Conservation (phyloP, 2,329 filamentous ascomycete genomes). For the Tolypocladium capitatum region DNA sequence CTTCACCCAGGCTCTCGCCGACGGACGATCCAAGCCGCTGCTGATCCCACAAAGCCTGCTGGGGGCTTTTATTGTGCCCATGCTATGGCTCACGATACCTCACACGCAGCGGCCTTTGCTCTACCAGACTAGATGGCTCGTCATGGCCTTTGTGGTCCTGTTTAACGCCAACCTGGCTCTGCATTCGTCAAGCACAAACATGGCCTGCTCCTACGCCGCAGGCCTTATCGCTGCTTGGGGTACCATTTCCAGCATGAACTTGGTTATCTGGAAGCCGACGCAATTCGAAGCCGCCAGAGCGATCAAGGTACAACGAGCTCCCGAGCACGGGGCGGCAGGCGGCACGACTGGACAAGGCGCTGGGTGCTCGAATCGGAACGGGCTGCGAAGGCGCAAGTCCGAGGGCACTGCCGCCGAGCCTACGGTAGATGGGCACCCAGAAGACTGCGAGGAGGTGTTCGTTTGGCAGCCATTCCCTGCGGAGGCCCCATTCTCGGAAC, state of each 20-base stretch:
- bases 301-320: constrained; percentile 13
- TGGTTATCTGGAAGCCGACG: constrained; percentile 40
- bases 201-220: constrained; percentile 34
- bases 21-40: constrained; percentile 31
- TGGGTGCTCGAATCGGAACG: constrained; percentile 1
- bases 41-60: constrained; percentile 38
- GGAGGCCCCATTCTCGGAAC: constrained; percentile 30
- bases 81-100: constrained; percentile 42
- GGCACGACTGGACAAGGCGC: neutral
- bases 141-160: constrained; percentile 28
- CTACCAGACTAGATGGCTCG: constrained; percentile 33
- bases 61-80: constrained; percentile 33
- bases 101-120: constrained; percentile 37
- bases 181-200: constrained; percentile 34
- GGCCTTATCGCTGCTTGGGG: constrained; percentile 39
- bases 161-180: constrained; percentile 30
- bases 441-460: constrained; percentile 28
- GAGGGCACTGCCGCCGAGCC: neutral
- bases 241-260: constrained; percentile 32
- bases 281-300: constrained; percentile 44
- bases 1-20: constrained; percentile 22
- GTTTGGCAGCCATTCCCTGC: constrained; percentile 48
- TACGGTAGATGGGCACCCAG: too few relatives aligned
- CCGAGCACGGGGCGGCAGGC: neutral
- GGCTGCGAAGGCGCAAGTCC: constrained; percentile 9